These are phyloP conservation scores for Microglena sp. DNA, from an alignment of 139 green algal species.

Conservation along the genomic window DNA sequence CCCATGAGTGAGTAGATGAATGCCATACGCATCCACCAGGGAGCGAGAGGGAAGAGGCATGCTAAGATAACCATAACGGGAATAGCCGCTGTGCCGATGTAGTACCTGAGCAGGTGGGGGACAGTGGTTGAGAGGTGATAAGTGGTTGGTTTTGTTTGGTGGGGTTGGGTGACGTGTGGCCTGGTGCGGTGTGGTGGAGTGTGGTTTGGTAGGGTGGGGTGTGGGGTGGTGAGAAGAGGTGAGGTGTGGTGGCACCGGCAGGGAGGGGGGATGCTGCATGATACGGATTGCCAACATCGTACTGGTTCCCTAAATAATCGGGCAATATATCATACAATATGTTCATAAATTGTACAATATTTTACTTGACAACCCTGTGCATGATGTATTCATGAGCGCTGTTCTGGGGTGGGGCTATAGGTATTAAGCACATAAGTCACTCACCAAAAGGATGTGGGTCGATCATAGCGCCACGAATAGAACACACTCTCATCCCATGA, in stretches of 20 bases:
- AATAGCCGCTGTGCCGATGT: constrained; percentile 20
- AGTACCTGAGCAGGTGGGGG: constrained; percentile 48
- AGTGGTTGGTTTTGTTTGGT: not conserved
- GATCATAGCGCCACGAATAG: constrained; percentile 65
- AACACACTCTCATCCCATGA: constrained; percentile 53
- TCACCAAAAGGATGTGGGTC: constrained; percentile 35
- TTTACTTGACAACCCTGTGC: too few relatives aligned
- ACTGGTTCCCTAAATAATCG: too few relatives aligned
- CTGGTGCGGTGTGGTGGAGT: not conserved
- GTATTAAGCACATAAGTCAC: too few relatives aligned
- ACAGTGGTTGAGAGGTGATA: too few relatives aligned
- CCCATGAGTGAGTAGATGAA: constrained; percentile 56
- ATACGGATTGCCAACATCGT: too few relatives aligned
- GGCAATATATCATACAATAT: too few relatives aligned
- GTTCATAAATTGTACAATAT: too few relatives aligned
- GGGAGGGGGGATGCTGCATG: too few relatives aligned
- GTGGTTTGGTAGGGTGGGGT: not conserved
- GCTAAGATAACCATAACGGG: constrained; percentile 30
- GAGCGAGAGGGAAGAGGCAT: constrained; percentile 54
- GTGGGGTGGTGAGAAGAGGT: constrained; percentile 4
- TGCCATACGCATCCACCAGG: constrained; percentile 35
- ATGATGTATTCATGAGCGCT: too few relatives aligned
- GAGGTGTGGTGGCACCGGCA: too few relatives aligned
- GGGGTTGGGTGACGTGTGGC: not conserved
- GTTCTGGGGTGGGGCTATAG: too few relatives aligned